phyloP scores from a whole-genome alignment of 176 grass and related monocot species.

The Eragrostis nindensis region DNA sequence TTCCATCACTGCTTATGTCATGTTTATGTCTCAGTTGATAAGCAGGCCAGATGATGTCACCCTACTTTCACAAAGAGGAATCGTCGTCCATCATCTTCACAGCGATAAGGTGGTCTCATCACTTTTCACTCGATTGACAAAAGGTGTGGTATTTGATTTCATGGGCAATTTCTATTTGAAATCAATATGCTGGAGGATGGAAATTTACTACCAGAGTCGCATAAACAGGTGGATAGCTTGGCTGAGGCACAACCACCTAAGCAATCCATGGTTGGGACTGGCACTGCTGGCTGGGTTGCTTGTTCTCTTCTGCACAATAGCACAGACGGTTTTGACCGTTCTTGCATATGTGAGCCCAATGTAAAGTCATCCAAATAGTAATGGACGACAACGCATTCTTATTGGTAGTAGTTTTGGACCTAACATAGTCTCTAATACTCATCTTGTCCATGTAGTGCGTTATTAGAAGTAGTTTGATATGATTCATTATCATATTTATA shows the following conservation, averaged over 20 bases:
- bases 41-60: conserved; percentile 19
- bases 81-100: conserved; percentile 6
- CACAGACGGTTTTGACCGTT: neutral
- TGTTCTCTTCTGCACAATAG: neutral
- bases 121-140: neutral
- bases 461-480: no score
- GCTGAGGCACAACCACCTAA: conserved; percentile 4
- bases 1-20: conserved; percentile 2
- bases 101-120: conserved; percentile 22
- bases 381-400: no score
- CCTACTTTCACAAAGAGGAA: neutral
- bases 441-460: no score
- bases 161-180: neutral
- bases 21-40: conserved; percentile 38
- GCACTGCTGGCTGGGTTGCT: conserved; percentile 7
- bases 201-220: neutral
- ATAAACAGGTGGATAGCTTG: conserved; percentile 4
- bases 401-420: no score
- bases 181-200: neutral
- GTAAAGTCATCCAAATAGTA: no score
- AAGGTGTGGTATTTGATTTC: neutral
- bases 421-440: no score
- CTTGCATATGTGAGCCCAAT: neutral
- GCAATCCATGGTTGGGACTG: neutral
- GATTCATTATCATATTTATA: no score